phyloP scores from a whole-genome alignment of 345 rosid genomes.

The Acer yangbiense region DNA sequence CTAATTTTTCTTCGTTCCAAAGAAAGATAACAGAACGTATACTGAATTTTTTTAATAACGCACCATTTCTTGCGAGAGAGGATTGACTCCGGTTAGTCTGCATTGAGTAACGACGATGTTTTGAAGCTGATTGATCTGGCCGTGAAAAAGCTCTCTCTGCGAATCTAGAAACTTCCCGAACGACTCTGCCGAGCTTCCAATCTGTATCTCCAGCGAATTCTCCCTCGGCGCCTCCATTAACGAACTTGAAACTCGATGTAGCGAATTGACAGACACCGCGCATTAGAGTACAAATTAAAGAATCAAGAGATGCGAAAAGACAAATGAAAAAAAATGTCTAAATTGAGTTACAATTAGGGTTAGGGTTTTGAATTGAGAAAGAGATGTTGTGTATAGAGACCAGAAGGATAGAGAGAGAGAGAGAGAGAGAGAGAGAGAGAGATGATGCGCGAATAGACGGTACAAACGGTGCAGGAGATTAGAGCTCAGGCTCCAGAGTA shows the following conservation, averaged over 20 bases:
- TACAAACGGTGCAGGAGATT: slow-evolving; percentile 1
- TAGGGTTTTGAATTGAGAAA: slow-evolving; percentile 34
- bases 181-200: slow-evolving; percentile 70
- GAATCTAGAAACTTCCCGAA: slow-evolving; percentile 59
- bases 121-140: slow-evolving; percentile 86
- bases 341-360: slow-evolving; percentile 29
- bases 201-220: slow-evolving; percentile 44
- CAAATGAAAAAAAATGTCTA: neutral
- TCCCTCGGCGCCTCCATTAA: slow-evolving; percentile 57
- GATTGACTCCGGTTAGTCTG: slow-evolving; percentile 95
- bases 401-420: neutral
- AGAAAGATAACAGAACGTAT: neutral
- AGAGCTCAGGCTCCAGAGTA: neutral
- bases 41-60: slow-evolving; percentile 15
- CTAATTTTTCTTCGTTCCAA: neutral
- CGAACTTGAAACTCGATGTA: slow-evolving; percentile 34
- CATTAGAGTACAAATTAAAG: slow-evolving; percentile 26
- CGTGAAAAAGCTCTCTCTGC: slow-evolving; percentile 75
- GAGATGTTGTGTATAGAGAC: neutral
- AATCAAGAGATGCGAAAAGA: neutral
- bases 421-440: neutral
- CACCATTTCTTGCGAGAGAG: slow-evolving; percentile 98
- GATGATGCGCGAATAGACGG: neutral
- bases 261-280: slow-evolving; percentile 27
- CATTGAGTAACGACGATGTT: slow-evolving; percentile 81